These are phyloP conservation scores for Nothophytophthora sp. DNA, from an alignment of 352 stramenopile species.

Conservation along the genomic window DNA sequence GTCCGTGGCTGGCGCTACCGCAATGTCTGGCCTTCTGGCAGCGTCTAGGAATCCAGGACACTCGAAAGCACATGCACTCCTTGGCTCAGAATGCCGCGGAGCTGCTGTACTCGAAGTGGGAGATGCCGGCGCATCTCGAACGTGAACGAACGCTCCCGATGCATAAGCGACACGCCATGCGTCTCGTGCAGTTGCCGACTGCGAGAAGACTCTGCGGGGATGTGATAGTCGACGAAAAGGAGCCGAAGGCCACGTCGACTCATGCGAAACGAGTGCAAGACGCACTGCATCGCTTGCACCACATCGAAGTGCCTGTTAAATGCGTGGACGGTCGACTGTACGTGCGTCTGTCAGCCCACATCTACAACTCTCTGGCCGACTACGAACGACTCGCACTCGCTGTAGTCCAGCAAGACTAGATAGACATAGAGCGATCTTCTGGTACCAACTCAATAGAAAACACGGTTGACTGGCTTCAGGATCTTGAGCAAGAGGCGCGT, in stretches of 20 bases:
- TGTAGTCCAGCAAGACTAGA: constrained; percentile 13
- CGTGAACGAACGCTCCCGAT: constrained; percentile 32
- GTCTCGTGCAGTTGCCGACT: constrained; percentile 68
- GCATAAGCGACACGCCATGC: constrained; percentile 78
- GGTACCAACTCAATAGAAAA: background rate
- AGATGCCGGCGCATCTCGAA: constrained; percentile 47
- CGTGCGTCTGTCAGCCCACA: constrained; percentile 89
- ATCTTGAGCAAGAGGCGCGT: constrained; percentile 31
- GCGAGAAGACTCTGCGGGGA: constrained; percentile 44
- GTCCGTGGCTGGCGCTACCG: constrained; percentile 83
- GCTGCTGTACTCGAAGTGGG: constrained; percentile 61
- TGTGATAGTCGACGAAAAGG: constrained; percentile 8
- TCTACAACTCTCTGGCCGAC: constrained; percentile 91
- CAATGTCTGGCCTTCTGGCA: constrained; percentile 88
- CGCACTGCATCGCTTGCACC: constrained; percentile 69
- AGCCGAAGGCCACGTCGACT: constrained; percentile 58
- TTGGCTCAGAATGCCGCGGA: constrained; percentile 53
- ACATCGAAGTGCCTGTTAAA: constrained; percentile 94
- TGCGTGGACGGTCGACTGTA: constrained; percentile 87
- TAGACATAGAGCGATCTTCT: background rate
- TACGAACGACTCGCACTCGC: constrained; percentile 68
- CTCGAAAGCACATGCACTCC: constrained; percentile 69
- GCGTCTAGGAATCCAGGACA: constrained; percentile 35
- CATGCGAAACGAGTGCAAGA: constrained; percentile 94
- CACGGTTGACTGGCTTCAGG: background rate